phyloP scores from a whole-genome alignment of 768 basidiomycete genomes.

The Suillus spraguei region DNA sequence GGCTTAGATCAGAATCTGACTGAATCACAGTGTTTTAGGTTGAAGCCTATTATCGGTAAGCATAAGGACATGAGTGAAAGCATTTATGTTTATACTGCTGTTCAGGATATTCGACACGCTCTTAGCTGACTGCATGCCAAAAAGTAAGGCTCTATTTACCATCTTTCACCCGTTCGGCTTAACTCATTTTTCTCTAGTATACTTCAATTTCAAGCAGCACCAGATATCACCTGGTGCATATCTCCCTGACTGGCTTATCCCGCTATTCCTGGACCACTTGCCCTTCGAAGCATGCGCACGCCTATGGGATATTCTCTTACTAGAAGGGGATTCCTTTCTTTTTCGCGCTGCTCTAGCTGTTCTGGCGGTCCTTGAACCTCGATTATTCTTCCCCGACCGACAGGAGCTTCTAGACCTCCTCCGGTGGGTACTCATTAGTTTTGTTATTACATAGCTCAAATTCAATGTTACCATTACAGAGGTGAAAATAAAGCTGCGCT shows the following conservation, averaged over 20 bases:
- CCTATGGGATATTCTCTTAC: constrained; percentile 83
- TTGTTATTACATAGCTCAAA: constrained; percentile 17
- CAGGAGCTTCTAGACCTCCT: constrained; percentile 79
- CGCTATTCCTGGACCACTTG: constrained; percentile 83
- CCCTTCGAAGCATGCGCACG: constrained; percentile 90
- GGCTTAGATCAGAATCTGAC: constrained; percentile 27
- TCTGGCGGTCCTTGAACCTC: constrained; percentile 79
- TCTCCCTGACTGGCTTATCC: constrained; percentile 78
- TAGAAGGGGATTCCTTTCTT: constrained; percentile 90
- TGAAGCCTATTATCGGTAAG: constrained; percentile 88
- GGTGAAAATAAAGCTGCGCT: constrained; percentile 84
- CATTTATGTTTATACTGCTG: not conserved
- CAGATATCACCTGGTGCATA: constrained; percentile 87
- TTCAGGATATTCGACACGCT: constrained; percentile 88
- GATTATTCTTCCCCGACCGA: constrained; percentile 87
- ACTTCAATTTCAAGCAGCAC: constrained; percentile 94
- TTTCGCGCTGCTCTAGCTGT: constrained; percentile 86
- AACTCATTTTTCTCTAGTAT: constrained; percentile 51
- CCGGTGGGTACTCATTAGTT: constrained; percentile 45
- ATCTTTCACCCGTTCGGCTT: not conserved
- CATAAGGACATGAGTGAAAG: not conserved
- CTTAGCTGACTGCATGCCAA: constrained; percentile 91
- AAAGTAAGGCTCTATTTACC: constrained; percentile 53
- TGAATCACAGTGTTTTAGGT: constrained; percentile 51
- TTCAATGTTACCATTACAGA: constrained; percentile 37